Evolutionary conservation across 805 yeast genomes (phyloP), one percentile per base, ranked within the genome.

Genomic region (Cyberlindnera mississippiensis): DNA sequence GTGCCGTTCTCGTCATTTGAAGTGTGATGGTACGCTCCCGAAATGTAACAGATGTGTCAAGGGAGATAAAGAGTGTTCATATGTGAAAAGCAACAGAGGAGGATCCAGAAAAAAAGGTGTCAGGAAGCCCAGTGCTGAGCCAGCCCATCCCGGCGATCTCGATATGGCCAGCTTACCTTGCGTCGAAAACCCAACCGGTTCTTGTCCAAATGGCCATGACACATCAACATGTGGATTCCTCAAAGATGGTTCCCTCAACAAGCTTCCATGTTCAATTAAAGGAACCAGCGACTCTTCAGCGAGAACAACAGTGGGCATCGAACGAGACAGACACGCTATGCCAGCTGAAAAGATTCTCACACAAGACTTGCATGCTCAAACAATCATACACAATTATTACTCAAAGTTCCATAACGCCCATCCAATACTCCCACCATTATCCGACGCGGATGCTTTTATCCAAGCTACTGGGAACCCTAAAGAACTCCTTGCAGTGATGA

Each of bases 31-130:
- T 0, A 56, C 54, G 18, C 61, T 63, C 9, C 80, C 80, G 1
- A 50, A 49, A 12, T 75, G 80, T 53, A 55, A 60, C 7, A 56
- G 76, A 37, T 75, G 80, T 46, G 45, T 40, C 3, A 60, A 60
- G 40, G 36, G 54, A 4, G 35, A 39, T 9, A 63, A 62, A 42
- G 64, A 56, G 0, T 75, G 80, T 42, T 66, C 64, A 1, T 75
- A 72, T 48, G 79, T 75, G 4, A 72, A 71, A 50, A 71, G 77
- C 45, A 68, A 73, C 32, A 56, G 80, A 46, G 80, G 80, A 30
- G 80, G 80, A 1, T 69, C 78, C 6, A 56, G 80, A 34, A 71
- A 63, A 48, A 75, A 69, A 49, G 79, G 79, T 13, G 68, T 69
- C 17, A 67, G 61, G 46, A 62, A 52, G 36, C 35, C 37, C 4